Conservation (phyloP, 495 filamentous ascomycete species). For the Acidomyces sp. region DNA sequence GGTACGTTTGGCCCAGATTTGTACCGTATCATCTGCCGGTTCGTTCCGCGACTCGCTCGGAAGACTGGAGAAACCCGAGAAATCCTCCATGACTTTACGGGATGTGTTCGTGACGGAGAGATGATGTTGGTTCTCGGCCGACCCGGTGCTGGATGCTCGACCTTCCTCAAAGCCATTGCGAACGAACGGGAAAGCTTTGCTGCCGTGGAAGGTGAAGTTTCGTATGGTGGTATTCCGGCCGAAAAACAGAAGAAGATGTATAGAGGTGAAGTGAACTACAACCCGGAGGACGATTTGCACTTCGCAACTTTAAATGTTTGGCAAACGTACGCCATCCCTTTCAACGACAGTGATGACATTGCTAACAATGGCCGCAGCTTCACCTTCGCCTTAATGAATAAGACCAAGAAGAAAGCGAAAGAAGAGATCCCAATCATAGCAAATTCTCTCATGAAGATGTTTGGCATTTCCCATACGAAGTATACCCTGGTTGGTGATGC, state of each 20-base stretch:
- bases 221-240: conserved; percentile 63
- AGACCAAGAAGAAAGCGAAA: conserved; percentile 61
- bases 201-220: conserved; percentile 55
- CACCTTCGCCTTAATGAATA: conserved; percentile 71
- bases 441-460: conserved; percentile 52
- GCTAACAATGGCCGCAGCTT: too few species aligned
- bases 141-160: conserved; percentile 68
- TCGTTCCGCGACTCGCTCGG: conserved; percentile 49
- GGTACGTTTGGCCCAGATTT: conserved; percentile 77
- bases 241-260: conserved; percentile 55
- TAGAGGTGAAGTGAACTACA: conserved; percentile 72
- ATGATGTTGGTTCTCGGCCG: conserved; percentile 78
- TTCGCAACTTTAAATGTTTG: conserved; percentile 65
- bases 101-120: conserved; percentile 64
- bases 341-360: too few species aligned
- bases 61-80: conserved; percentile 40
- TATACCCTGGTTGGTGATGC: conserved; percentile 78
- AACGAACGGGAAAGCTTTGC: conserved; percentile 57
- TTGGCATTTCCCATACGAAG: conserved; percentile 68
- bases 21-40: conserved; percentile 52
- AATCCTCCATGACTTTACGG: conserved; percentile 63
- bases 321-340: too few species aligned
- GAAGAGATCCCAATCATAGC: conserved; percentile 55
- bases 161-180: conserved; percentile 64
- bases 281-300: conserved; percentile 70